Evolutionary conservation across 2,329 filamentous ascomycete species (phyloP).

Genomic region (Neonectria magnoliae): DNA sequence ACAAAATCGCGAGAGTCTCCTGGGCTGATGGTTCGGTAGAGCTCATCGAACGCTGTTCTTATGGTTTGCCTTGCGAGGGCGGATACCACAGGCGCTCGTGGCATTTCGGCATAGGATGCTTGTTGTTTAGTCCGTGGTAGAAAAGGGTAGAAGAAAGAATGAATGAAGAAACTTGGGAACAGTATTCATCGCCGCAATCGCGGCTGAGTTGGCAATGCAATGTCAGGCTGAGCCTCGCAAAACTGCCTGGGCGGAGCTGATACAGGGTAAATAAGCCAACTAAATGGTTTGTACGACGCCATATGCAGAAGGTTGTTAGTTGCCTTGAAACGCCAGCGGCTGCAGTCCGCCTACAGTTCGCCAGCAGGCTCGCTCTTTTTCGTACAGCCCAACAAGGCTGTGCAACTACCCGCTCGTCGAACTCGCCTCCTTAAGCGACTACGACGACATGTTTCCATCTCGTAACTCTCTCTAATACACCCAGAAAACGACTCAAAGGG

Average conservation of each 20-base stretch:
- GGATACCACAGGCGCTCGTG: slow-evolving; percentile 14
- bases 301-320: neutral
- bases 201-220: neutral
- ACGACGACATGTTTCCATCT: neutral
- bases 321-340: neutral
- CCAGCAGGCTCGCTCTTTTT: neutral
- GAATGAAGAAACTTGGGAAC: neutral
- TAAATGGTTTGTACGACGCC: neutral
- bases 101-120: slow-evolving; percentile 12
- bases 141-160: neutral
- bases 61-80: slow-evolving; percentile 18
- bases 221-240: neutral
- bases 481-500: neutral
- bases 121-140: neutral
- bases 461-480: neutral
- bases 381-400: neutral
- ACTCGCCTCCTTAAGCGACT: neutral
- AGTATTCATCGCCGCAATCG: neutral
- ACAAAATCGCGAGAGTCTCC: slow-evolving; percentile 19
- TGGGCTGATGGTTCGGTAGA: slow-evolving; percentile 13
- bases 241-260: neutral
- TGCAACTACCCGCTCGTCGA: neutral
- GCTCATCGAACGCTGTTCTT: slow-evolving; percentile 19
- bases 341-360: neutral
- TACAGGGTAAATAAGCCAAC: neutral